These are phyloP conservation scores for Teunomyces tritomae DNA, from an alignment of 805 yeast genomes.

Conservation along the genomic window DNA sequence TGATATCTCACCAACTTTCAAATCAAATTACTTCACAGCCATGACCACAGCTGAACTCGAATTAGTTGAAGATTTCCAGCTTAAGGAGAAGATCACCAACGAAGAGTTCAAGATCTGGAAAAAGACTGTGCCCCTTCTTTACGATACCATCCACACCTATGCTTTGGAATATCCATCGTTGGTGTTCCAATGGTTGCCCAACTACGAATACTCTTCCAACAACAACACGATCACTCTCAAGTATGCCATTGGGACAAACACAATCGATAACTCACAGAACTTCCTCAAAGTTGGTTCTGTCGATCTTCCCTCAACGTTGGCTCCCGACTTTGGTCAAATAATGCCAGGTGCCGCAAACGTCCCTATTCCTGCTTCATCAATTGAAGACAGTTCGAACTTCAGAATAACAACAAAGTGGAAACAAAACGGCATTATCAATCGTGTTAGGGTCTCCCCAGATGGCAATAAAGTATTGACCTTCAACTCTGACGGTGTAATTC, in stretches of 20 bases:
- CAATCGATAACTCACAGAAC: slow-evolving; percentile 40
- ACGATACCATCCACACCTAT: slow-evolving; percentile 68
- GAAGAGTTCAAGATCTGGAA: slow-evolving; percentile 83
- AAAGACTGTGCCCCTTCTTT: slow-evolving; percentile 74
- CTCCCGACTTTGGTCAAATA: slow-evolving; percentile 29
- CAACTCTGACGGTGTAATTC: slow-evolving; percentile 50
- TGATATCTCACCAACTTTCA: neutral
- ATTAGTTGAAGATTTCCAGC: slow-evolving; percentile 46
- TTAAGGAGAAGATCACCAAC: slow-evolving; percentile 60
- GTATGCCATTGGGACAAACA: slow-evolving; percentile 50
- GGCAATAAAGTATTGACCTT: slow-evolving; percentile 52
- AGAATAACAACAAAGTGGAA: slow-evolving; percentile 48
- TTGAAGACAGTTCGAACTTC: slow-evolving; percentile 33
- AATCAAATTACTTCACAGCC: neutral
- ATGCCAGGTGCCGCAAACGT: slow-evolving; percentile 22
- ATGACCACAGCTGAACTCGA: slow-evolving; percentile 33
- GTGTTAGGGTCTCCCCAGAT: slow-evolving; percentile 52
- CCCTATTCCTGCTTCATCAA: slow-evolving; percentile 17
- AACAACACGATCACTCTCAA: slow-evolving; percentile 31
- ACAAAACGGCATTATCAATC: slow-evolving; percentile 67
- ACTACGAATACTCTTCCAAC: slow-evolving; percentile 26
- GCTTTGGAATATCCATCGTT: slow-evolving; percentile 70
- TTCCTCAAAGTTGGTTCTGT: slow-evolving; percentile 45
- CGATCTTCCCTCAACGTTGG: slow-evolving; percentile 50
- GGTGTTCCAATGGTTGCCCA: slow-evolving; percentile 67